These are phyloP conservation scores for Trichoderma oligosporum DNA, from an alignment of 2,329 filamentous ascomycete species.

Conservation along the genomic window DNA sequence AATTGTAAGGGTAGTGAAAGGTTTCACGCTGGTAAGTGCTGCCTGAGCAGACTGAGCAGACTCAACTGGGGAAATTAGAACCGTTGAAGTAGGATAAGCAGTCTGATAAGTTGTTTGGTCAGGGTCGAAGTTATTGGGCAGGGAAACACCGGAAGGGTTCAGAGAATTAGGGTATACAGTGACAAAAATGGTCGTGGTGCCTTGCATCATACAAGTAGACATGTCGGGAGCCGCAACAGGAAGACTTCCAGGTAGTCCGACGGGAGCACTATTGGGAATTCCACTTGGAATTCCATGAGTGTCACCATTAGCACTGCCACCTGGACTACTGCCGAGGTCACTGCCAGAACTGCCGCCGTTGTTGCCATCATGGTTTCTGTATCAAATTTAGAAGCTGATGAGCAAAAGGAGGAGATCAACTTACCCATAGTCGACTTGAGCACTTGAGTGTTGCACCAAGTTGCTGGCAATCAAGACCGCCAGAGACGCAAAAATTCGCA, in stretches of 20 bases:
- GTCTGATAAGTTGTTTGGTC: slow-evolving; percentile 24
- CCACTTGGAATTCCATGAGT: slow-evolving; percentile 10
- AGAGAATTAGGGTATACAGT: slow-evolving; percentile 40
- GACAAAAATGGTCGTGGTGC: slow-evolving; percentile 46
- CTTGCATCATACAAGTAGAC: slow-evolving; percentile 39
- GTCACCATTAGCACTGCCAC: slow-evolving; percentile 4
- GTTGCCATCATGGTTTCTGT: slow-evolving; percentile 21
- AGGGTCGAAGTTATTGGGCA: slow-evolving; percentile 20
- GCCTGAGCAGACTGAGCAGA: slow-evolving; percentile 21
- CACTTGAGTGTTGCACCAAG: slow-evolving; percentile 32
- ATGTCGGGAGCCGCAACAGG: slow-evolving; percentile 20
- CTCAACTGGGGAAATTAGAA: slow-evolving; percentile 27
- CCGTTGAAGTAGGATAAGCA: slow-evolving; percentile 27
- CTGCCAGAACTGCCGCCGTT: slow-evolving; percentile 10
- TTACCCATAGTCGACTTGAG: slow-evolving; percentile 36
- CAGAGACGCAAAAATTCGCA: slow-evolving; percentile 38
- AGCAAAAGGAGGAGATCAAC: slow-evolving; percentile 17
- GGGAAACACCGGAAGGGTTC: slow-evolving; percentile 16
- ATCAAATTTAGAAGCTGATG: slow-evolving; percentile 1
- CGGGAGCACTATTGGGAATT: background rate
- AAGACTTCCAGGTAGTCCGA: slow-evolving; percentile 14
- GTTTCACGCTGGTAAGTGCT: slow-evolving; percentile 24
- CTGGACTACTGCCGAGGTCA: slow-evolving; percentile 11
- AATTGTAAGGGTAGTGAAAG: slow-evolving; percentile 37
- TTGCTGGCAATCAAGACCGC: slow-evolving; percentile 36